Percentiles rank a stretch among this genome's conserved stretches.
These are phyloP conservation scores for Amanita phalloides DNA, from an alignment of 768 basidiomycete genomes.

Conservation along the genomic window DNA sequence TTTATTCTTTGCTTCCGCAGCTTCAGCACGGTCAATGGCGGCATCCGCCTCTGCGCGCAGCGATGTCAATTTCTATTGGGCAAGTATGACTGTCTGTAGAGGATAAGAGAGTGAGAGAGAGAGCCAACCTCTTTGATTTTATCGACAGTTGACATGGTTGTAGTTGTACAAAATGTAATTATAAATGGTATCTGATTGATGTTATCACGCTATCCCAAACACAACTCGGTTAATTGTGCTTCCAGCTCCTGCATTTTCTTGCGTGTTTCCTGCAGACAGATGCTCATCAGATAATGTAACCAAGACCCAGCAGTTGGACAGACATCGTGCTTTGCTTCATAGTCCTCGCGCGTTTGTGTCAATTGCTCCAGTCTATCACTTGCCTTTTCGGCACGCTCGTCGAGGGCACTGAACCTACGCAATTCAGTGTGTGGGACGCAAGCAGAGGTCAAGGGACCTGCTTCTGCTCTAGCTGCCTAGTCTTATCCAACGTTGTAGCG, in stretches of 20 bases:
- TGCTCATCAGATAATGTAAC: conserved; percentile 7
- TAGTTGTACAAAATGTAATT: neutral
- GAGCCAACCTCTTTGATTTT: conserved; percentile 37
- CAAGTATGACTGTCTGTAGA: neutral
- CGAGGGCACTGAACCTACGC: conserved; percentile 12
- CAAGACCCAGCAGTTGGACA: conserved; percentile 1
- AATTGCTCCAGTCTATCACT: conserved; percentile 12
- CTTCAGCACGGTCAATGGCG: conserved; percentile 76
- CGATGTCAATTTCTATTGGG: conserved; percentile 53
- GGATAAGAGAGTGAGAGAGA: neutral
- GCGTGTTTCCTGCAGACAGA: conserved; percentile 7
- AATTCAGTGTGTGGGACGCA: neutral
- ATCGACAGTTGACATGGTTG: conserved; percentile 24
- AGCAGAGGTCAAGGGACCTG: conserved; percentile 10
- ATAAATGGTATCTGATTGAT: conserved; percentile 3
- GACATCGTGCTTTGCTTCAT: conserved; percentile 11
- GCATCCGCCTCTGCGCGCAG: conserved; percentile 82
- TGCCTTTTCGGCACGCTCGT: conserved; percentile 1
- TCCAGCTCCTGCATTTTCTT: conserved; percentile 13
- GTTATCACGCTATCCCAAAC: neutral
- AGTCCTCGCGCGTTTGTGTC: conserved; percentile 8
- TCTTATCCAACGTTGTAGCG: conserved; percentile 11
- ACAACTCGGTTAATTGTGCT: conserved; percentile 9
- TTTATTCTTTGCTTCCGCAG: conserved; percentile 79
- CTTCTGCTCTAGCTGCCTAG: conserved; percentile 17